These are phyloP conservation scores for Zea mays DNA, from an alignment of 176 grass and related monocot species.

Conservation along the genomic window Zm-B73-REFERENCE-NAM-5.0 NC_050098.1:228443501-228444000, in stretches of 20 bases:
- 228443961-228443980: slow-evolving; percentile 33
- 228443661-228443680: slow-evolving; percentile 7
- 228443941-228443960: slow-evolving; percentile 36
- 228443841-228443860: no score
- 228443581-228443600: no score
- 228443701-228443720: slow-evolving; percentile 36
- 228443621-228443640: no score
- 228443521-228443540: slow-evolving; percentile 5
- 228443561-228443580: no score
- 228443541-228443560: slow-evolving; percentile 26
- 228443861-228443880: neutral
- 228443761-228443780: slow-evolving; percentile 24
- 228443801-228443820: slow-evolving; percentile 38
- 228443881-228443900: no score
- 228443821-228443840: neutral
- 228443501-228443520: neutral
- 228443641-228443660: no score
- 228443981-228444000: slow-evolving; percentile 50
- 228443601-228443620: slow-evolving; percentile 1
- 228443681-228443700: slow-evolving; percentile 1
- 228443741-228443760: slow-evolving; percentile 24
- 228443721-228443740: slow-evolving; percentile 37
- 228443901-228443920: no score
- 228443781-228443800: slow-evolving; percentile 45
- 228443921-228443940: neutral